A percentile compares a stretch with the other conserved stretches of the same genome.
Conservation (phyloP, 2,329 filamentous ascomycete genomes). For the Xylariomycetidae sp. region DNA sequence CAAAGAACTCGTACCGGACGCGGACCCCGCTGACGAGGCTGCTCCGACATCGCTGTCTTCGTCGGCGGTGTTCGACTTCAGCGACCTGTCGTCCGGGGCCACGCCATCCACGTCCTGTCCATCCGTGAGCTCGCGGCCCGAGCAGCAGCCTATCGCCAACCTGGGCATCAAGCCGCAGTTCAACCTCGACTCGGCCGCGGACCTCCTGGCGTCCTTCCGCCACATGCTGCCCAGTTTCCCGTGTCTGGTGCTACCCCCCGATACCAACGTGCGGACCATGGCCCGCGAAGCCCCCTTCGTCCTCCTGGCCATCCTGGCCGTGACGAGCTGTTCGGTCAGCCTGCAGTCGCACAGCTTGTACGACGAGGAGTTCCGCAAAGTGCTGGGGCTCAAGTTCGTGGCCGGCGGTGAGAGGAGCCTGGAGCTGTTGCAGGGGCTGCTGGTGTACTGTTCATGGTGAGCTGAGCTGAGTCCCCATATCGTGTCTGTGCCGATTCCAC, state of each 20-base stretch:
- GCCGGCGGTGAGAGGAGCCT: conserved; percentile 50
- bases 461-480: conserved; percentile 2
- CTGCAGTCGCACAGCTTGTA: conserved; percentile 47
- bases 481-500: no score
- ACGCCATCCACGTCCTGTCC: conserved; percentile 20
- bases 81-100: conserved; percentile 17
- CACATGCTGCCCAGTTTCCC: conserved; percentile 35
- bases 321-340: conserved; percentile 41
- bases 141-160: conserved; percentile 28
- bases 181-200: conserved; percentile 47
- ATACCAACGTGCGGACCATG: conserved; percentile 36
- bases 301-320: conserved; percentile 46
- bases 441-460: conserved; percentile 54
- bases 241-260: conserved; percentile 34
- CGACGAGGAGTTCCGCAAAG: conserved; percentile 52
- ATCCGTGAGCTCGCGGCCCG: conserved; percentile 6
- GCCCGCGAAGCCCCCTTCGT: conserved; percentile 45
- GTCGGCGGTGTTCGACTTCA: conserved; percentile 18
- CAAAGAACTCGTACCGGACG: conserved; percentile 32
- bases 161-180: conserved; percentile 45
- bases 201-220: conserved; percentile 37
- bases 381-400: conserved; percentile 50
- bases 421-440: conserved; percentile 50
- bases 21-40: conserved; percentile 16
- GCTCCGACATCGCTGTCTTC: neutral